These are phyloP conservation scores for Candida wancherniae DNA, from an alignment of 805 yeast genomes.

Conservation along the genomic window DNA sequence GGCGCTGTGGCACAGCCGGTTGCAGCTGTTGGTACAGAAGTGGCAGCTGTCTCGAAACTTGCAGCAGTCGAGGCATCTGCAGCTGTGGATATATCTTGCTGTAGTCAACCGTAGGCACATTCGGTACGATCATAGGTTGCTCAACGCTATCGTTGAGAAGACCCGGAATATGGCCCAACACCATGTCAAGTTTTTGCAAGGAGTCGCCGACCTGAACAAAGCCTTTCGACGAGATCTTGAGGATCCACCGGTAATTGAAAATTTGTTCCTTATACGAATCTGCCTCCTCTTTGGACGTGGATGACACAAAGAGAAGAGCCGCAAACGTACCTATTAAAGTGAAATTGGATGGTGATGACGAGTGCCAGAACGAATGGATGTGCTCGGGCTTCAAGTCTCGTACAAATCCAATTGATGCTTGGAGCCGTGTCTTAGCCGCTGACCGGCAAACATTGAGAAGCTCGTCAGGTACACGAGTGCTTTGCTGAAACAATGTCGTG, in stretches of 20 bases:
- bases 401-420: slow-evolving; percentile 79
- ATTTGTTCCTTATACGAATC: slow-evolving; percentile 61
- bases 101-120: slow-evolving; percentile 25
- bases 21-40: slow-evolving; percentile 15
- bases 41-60: slow-evolving; percentile 7
- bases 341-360: slow-evolving; percentile 71
- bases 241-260: slow-evolving; percentile 69
- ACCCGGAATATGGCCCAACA: slow-evolving; percentile 74
- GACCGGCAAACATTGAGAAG: slow-evolving; percentile 60
- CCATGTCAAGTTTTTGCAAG: slow-evolving; percentile 61
- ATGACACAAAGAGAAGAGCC: slow-evolving; percentile 67
- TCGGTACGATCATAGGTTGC: slow-evolving; percentile 34
- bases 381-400: slow-evolving; percentile 75
- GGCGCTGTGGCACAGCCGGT: slow-evolving; percentile 12
- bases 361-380: slow-evolving; percentile 86
- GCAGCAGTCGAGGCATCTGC: slow-evolving; percentile 4
- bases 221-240: slow-evolving; percentile 69
- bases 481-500: slow-evolving; percentile 43
- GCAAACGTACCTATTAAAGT: slow-evolving; percentile 87
- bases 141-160: slow-evolving; percentile 39
- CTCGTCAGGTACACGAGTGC: slow-evolving; percentile 31
- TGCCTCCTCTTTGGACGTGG: slow-evolving; percentile 57
- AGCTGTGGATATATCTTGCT: slow-evolving; percentile 9
- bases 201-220: slow-evolving; percentile 80
- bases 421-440: slow-evolving; percentile 78